Evolutionary conservation across 139 green algal genomes (phyloP).

Genomic region (Edaphochlamys debaryana): DNA sequence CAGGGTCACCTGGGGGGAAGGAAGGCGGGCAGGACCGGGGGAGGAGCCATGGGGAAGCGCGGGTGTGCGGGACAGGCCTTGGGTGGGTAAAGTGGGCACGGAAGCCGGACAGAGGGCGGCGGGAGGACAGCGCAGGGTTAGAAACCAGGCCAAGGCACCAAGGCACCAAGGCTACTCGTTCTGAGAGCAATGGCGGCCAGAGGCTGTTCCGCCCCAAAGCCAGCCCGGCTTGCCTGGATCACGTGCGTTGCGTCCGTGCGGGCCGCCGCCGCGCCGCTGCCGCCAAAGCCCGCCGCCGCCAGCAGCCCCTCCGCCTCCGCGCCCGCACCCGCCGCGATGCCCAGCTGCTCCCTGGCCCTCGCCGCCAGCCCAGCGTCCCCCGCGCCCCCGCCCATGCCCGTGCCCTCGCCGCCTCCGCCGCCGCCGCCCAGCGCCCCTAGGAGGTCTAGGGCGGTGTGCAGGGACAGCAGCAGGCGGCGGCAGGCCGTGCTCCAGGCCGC

Average conservation of each 20-base stretch:
- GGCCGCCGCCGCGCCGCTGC: background rate
- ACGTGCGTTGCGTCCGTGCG: background rate
- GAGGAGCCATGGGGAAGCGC: background rate
- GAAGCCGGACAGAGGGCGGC: too few species aligned
- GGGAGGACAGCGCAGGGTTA: too few species aligned
- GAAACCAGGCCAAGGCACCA: too few species aligned
- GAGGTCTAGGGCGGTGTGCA: slow-evolving; percentile 11
- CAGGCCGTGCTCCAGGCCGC: background rate
- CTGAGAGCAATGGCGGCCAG: too few species aligned
- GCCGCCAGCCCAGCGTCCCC: slow-evolving; percentile 22
- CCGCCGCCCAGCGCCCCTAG: background rate
- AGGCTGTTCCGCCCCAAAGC: too few species aligned
- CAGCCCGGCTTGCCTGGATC: too few species aligned
- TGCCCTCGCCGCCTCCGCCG: background rate
- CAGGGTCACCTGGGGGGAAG: background rate
- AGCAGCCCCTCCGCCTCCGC: slow-evolving; percentile 27
- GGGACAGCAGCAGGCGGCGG: slow-evolving; percentile 17
- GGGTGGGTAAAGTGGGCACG: too few species aligned
- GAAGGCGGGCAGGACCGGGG: background rate
- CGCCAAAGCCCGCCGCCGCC: background rate
- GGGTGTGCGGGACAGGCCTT: too few species aligned
- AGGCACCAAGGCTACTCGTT: too few species aligned
- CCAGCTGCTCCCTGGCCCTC: slow-evolving; percentile 26
- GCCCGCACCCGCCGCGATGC: background rate
- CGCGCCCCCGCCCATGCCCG: background rate